phyloP scores from a whole-genome alignment of 345 rosid genomes.

The Brassica nigra region DNA sequence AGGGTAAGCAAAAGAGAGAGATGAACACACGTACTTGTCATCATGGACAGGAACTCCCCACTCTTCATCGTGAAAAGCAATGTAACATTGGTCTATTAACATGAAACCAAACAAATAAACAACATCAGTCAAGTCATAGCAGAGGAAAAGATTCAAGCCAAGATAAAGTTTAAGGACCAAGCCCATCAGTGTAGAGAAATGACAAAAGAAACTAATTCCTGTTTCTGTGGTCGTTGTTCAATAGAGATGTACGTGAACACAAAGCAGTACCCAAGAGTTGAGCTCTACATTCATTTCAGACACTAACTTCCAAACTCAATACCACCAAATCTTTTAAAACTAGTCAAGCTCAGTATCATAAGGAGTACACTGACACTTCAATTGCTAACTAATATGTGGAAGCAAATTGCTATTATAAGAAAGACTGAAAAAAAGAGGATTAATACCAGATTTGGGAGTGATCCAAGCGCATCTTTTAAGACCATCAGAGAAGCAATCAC shows the following conservation, averaged over 20 bases:
- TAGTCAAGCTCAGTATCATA: not conserved
- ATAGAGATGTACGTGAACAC: not conserved
- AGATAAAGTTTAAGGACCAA: not conserved
- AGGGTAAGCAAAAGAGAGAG: not conserved
- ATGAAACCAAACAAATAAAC: not conserved
- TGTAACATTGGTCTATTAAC: slow-evolving; percentile 57
- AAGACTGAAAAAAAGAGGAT: not conserved
- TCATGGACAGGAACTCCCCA: slow-evolving; percentile 38
- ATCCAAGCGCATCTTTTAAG: slow-evolving; percentile 82
- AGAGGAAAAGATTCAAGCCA: not conserved
- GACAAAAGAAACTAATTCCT: not conserved
- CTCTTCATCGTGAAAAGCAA: slow-evolving; percentile 83
- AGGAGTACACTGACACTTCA: not conserved
- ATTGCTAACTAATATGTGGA: too few species aligned
- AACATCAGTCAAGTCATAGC: not conserved
- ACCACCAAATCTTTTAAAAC: not conserved
- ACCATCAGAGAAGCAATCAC: slow-evolving; percentile 47
- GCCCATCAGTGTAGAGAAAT: slow-evolving; percentile 11
- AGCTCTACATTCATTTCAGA: not conserved
- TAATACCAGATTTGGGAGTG: slow-evolving; percentile 69
- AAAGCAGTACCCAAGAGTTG: not conserved
- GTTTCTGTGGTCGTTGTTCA: not conserved
- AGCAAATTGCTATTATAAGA: not conserved
- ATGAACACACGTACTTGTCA: slow-evolving; percentile 58
- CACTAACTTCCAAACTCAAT: slow-evolving; percentile 19